phyloP scores from a whole-genome alignment of 1,284 basidiomycete genomes.

The Trichosporon sp. region DNA sequence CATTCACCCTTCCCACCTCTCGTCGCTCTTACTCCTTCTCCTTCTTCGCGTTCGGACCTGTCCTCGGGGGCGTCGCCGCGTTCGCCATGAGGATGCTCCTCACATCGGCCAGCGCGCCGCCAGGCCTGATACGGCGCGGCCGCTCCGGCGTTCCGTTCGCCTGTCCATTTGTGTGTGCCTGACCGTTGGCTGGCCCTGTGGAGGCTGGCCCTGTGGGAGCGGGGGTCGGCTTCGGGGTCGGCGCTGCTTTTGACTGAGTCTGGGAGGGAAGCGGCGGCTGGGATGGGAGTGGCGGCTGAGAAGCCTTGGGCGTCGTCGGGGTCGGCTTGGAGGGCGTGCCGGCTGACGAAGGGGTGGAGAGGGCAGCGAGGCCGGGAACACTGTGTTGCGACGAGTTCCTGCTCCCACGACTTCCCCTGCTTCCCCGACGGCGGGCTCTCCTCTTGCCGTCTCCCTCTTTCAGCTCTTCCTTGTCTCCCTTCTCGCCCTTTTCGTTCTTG shows the following conservation, averaged over 20 bases:
- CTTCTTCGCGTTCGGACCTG: background rate
- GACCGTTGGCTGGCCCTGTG: background rate
- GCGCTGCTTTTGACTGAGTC: background rate
- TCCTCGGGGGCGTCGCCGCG: background rate
- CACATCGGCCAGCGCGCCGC: slow-evolving; percentile 11
- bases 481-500: background rate
- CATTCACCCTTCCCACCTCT: background rate
- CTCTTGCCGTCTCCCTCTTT: background rate
- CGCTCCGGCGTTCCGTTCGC: background rate
- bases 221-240: background rate
- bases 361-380: background rate
- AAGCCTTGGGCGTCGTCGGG: background rate
- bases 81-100: slow-evolving; percentile 2
- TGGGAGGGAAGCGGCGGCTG: background rate
- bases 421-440: background rate
- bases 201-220: background rate
- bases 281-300: background rate
- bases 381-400: background rate
- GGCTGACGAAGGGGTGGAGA: background rate
- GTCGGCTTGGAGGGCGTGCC: background rate
- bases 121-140: background rate
- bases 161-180: background rate
- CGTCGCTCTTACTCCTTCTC: too few species aligned
- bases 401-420: background rate
- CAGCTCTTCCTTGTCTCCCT: background rate